These are phyloP conservation scores for Phialocephala subalpina DNA, from an alignment of 2,329 filamentous ascomycete species.

Conservation along the genomic window DNA sequence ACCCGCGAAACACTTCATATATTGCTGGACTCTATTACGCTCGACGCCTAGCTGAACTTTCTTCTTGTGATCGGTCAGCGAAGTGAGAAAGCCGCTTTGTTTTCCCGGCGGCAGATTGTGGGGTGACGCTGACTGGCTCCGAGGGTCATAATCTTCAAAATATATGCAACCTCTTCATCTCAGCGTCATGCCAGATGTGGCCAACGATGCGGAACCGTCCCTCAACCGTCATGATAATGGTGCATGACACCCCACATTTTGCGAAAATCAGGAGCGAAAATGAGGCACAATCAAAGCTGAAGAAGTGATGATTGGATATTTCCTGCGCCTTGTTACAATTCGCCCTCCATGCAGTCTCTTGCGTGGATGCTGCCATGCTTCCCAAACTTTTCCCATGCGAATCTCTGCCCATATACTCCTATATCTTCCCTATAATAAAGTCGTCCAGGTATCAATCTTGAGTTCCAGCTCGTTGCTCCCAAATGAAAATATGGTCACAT, in stretches of 20 bases:
- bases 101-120: constrained; percentile 18
- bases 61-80: constrained; percentile 12
- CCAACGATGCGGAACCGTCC: neutral
- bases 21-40: neutral
- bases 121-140: constrained; percentile 10
- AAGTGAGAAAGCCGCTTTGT: constrained; percentile 9
- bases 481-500: constrained; percentile 9
- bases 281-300: constrained; percentile 8
- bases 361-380: constrained; percentile 19
- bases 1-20: neutral
- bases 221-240: neutral
- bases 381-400: constrained; percentile 17
- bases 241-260: constrained; percentile 6
- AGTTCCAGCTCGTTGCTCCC: constrained; percentile 31
- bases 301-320: constrained; percentile 26
- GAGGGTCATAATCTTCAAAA: constrained; percentile 8
- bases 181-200: constrained; percentile 15
- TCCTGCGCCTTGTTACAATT: constrained; percentile 22
- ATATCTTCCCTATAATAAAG: constrained; percentile 14
- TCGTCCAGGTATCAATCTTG: constrained; percentile 17
- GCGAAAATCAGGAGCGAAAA: neutral
- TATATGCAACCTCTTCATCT: constrained; percentile 17
- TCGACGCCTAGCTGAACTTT: constrained; percentile 3
- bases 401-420: constrained; percentile 7
- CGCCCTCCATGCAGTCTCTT: constrained; percentile 15